Conservation (phyloP, 2,329 filamentous ascomycete species). For the Bipolaris victoriae region DNA sequence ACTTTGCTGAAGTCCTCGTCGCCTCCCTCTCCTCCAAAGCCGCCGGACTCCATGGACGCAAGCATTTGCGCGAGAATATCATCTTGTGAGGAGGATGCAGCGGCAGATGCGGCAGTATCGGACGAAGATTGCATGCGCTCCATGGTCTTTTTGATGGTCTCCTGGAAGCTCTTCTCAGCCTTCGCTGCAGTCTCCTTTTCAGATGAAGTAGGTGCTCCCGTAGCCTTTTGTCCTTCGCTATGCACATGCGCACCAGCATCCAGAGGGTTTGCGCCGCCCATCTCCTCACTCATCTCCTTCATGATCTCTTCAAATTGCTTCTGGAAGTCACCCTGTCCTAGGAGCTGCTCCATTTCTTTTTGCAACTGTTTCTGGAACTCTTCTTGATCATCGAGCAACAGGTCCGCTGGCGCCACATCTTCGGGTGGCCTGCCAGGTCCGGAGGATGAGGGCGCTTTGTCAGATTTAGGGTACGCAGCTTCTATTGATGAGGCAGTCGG, state of each 20-base stretch:
- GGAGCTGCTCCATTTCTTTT: slow-evolving; percentile 83
- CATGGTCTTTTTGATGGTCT: slow-evolving; percentile 93
- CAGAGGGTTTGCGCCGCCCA: slow-evolving; percentile 31
- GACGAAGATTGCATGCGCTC: slow-evolving; percentile 92
- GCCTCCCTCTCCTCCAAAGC: slow-evolving; percentile 58
- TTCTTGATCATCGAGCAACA: slow-evolving; percentile 55
- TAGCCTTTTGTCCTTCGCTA: slow-evolving; percentile 28
- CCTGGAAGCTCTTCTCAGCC: slow-evolving; percentile 77
- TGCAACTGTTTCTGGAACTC: slow-evolving; percentile 88
- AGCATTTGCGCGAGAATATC: slow-evolving; percentile 92
- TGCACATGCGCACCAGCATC: slow-evolving; percentile 22
- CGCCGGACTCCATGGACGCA: slow-evolving; percentile 78
- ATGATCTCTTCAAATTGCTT: slow-evolving; percentile 79
- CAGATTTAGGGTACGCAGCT: slow-evolving; percentile 37
- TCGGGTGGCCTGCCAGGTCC: slow-evolving; percentile 47
- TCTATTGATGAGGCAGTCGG: slow-evolving; percentile 34
- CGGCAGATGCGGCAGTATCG: slow-evolving; percentile 79
- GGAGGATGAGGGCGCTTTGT: slow-evolving; percentile 48
- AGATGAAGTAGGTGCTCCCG: slow-evolving; percentile 8
- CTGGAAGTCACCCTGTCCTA: slow-evolving; percentile 76
- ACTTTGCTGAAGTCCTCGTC: slow-evolving; percentile 94
- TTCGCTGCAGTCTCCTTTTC: slow-evolving; percentile 38
- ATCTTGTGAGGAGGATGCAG: slow-evolving; percentile 65
- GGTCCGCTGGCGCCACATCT: slow-evolving; percentile 37
- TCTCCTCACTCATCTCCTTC: slow-evolving; percentile 65